These are phyloP conservation scores for Colletotrichum trifolii DNA, from an alignment of 2,329 filamentous ascomycete species.

Conservation along the genomic window DNA sequence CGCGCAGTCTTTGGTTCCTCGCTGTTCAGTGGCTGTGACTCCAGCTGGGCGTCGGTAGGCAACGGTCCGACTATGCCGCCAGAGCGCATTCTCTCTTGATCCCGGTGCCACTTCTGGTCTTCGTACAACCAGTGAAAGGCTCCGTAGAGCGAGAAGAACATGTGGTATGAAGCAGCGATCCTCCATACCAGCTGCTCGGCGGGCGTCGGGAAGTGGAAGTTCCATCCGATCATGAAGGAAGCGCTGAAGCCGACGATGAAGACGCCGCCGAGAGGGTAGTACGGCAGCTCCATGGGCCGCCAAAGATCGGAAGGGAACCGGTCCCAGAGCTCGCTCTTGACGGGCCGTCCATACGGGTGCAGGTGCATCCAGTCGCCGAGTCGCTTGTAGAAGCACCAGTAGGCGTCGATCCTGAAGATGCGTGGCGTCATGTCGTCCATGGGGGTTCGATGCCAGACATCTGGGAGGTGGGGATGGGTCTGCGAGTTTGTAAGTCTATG, in stretches of 20 bases:
- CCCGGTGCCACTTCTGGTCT: too few relatives aligned
- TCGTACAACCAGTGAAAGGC: too few relatives aligned
- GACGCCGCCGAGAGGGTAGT: too few relatives aligned
- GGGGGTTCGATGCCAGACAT: conserved; percentile 42
- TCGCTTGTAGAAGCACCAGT: conserved; percentile 40
- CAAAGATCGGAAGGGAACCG: conserved; percentile 38
- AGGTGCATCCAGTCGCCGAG: conserved; percentile 12
- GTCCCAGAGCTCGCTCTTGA: conserved; percentile 39
- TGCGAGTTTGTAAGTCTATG: too few relatives aligned
- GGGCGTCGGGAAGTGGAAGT: conserved; percentile 42
- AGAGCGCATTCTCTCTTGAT: too few relatives aligned
- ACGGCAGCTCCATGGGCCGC: too few relatives aligned
- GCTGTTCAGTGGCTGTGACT: too few relatives aligned
- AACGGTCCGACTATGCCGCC: too few relatives aligned
- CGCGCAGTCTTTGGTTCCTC: too few relatives aligned
- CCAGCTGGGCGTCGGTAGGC: too few relatives aligned
- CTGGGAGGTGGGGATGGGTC: too few relatives aligned
- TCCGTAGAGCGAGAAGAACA: conserved; percentile 3
- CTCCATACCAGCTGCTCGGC: conserved; percentile 24
- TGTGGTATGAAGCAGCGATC: neutral
- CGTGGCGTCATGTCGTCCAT: conserved; percentile 45
- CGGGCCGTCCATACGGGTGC: conserved; percentile 28
- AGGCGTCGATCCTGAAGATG: conserved; percentile 35
- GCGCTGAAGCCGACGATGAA: conserved; percentile 31
- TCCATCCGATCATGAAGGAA: conserved; percentile 41